phyloP scores from a whole-genome alignment of 306 rosid genomes.

The Lathyrus sativus region DNA sequence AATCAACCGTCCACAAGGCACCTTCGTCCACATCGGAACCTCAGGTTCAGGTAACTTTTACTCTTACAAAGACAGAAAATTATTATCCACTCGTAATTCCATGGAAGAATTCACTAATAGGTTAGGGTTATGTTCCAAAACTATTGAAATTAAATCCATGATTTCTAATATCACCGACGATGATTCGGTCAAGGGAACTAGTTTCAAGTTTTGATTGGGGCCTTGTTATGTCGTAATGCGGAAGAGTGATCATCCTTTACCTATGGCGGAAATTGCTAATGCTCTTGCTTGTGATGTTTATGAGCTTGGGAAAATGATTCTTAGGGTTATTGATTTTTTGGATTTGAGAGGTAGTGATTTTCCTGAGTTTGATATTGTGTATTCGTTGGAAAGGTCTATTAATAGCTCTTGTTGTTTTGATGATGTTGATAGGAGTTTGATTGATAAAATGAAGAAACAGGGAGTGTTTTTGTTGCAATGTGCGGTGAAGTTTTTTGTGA shows the following conservation, averaged over 20 bases:
- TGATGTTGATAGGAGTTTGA: constrained; percentile 20
- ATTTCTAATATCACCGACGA: constrained; percentile 55
- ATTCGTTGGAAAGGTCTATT: constrained; percentile 50
- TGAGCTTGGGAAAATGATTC: constrained; percentile 67
- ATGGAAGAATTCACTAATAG: constrained; percentile 48
- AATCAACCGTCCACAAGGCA: constrained; percentile 57
- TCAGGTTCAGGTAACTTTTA: constrained; percentile 49
- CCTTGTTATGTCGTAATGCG: constrained; percentile 71
- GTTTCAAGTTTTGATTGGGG: constrained; percentile 67
- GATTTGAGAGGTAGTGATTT: constrained; percentile 46
- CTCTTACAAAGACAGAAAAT: constrained; percentile 52
- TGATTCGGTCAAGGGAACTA: constrained; percentile 71
- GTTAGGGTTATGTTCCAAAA: constrained; percentile 49
- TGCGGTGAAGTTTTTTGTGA: constrained; percentile 72
- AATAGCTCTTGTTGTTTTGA: constrained; percentile 41
- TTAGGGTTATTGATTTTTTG: constrained; percentile 54
- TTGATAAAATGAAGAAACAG: constrained; percentile 59
- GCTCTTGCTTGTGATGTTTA: constrained; percentile 52
- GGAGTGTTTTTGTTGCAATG: constrained; percentile 71
- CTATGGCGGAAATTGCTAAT: constrained; percentile 61
- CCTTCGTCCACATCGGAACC: constrained; percentile 62
- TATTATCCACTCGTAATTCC: constrained; percentile 46
- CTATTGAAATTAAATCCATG: constrained; percentile 48
- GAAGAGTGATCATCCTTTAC: constrained; percentile 45
- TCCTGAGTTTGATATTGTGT: constrained; percentile 65